Evolutionary conservation across 768 basidiomycete species (phyloP), one percentile per base, ranked within the genome.

Genomic region (Tubosaeta sp.): DNA sequence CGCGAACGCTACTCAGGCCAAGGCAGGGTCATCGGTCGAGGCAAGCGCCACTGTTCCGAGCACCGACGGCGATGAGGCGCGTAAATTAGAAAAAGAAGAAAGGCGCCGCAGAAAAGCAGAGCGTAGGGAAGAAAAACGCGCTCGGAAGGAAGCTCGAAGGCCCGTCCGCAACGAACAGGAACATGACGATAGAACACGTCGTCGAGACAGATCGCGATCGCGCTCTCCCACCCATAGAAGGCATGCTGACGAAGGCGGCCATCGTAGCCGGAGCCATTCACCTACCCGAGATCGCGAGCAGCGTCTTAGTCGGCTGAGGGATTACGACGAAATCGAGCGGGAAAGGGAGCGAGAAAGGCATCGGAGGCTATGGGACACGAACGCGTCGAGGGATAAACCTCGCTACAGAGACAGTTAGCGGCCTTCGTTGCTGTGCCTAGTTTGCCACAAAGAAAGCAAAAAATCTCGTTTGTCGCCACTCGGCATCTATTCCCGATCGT

Each of bases 101-200:
- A 79, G 71, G 52, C 70, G 71, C 18, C 69, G 72, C 47, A 72
- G 70, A 52, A 86, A 78, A 59, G 76, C 72, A 14, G 78, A 79
- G 49, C 72, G 74, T 49, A 86, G 80, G 62, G 84, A 81, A 59
- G 79, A 79, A 66, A 83, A 77, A 59, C 72, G 76, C n/a, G 74
- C 71, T 6, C 74, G 71, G 52, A 84, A 80, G 63, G 81, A 82
- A 58, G 71, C 73, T 57, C 71, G 71, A 49, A 71, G 71, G 48
- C 63, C 69, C 51, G 66, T 64, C 55, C 70, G 66, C 31, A 71
- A 56, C n/a, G 68, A 63, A 25, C 55, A 58, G n/a, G n/a, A n/a
- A n/a, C n/a, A n/a, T 41, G 68, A 70, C 43, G 60, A 51, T 32
- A 54, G 62, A 42, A 29, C 57, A 42, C 62, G 54, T 48, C 52